Evolutionary conservation across 2,329 filamentous ascomycete genomes (phyloP).

Genomic region (Curvularia sp.): DNA sequence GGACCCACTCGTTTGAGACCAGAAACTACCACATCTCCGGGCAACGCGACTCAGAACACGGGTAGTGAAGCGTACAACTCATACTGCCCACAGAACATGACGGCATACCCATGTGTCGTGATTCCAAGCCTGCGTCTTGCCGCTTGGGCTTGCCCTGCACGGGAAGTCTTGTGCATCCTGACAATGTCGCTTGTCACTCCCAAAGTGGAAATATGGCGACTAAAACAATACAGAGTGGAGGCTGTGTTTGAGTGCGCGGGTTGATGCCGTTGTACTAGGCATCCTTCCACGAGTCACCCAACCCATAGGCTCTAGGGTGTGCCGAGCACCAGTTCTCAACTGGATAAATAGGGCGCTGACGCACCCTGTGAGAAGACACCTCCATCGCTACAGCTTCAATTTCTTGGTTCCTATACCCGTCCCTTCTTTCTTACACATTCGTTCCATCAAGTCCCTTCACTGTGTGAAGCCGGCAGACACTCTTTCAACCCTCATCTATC

Average conservation of each 20-base stretch:
- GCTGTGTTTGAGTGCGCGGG: constrained; percentile 26
- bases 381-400: constrained; percentile 38
- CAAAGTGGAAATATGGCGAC: constrained; percentile 24
- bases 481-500: constrained; percentile 34
- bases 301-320: not conserved
- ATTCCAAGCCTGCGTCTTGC: constrained; percentile 20
- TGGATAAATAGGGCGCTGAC: constrained; percentile 34
- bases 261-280: constrained; percentile 23
- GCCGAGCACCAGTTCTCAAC: constrained; percentile 5
- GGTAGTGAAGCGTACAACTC: constrained; percentile 11
- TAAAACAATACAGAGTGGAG: constrained; percentile 13
- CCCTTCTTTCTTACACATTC: constrained; percentile 41
- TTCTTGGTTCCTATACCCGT: constrained; percentile 35
- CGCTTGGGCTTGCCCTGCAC: constrained; percentile 18
- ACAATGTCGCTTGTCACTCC: constrained; percentile 36
- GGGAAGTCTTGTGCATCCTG: constrained; percentile 26
- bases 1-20: constrained; percentile 12
- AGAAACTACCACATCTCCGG: constrained; percentile 20
- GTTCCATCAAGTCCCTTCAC: constrained; percentile 41
- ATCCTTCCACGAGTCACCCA: constrained; percentile 12
- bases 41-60: constrained; percentile 6
- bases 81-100: constrained; percentile 10
- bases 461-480: constrained; percentile 45
- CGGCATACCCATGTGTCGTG: constrained; percentile 16
- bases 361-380: constrained; percentile 14